These are phyloP conservation scores for Exophiala bonariae DNA, from an alignment of 2,329 filamentous ascomycete genomes.

Conservation along the genomic window DNA sequence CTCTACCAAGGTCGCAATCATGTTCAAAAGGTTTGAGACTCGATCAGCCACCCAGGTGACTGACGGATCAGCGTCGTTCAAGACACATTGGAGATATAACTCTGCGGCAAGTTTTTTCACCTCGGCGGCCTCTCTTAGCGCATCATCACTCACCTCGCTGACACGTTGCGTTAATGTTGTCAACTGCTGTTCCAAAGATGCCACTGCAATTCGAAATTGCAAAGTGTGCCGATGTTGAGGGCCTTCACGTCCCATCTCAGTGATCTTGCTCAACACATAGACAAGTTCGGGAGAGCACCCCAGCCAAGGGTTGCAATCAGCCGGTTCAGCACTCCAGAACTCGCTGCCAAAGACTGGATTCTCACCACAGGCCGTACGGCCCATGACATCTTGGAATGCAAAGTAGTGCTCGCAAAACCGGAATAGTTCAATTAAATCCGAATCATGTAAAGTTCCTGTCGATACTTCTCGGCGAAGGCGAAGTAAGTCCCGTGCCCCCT, in stretches of 20 bases:
- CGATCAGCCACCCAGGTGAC: conserved; percentile 5
- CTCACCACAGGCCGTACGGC: too few relatives aligned
- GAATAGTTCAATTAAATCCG: not conserved
- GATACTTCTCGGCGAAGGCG: conserved; percentile 35
- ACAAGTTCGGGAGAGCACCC: too few relatives aligned
- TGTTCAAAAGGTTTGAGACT: not conserved
- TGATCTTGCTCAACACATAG: too few relatives aligned
- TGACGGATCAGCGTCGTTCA: conserved; percentile 44
- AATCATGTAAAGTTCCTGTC: not conserved
- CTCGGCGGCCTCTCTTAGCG: conserved; percentile 40
- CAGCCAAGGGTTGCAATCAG: too few relatives aligned
- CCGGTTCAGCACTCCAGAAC: too few relatives aligned
- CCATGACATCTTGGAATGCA: too few relatives aligned
- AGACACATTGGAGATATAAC: conserved; percentile 48
- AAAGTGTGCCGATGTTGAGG: not conserved
- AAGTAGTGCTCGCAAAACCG: conserved; percentile 45
- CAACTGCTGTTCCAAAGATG: conserved; percentile 36
- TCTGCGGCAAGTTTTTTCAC: conserved; percentile 44
- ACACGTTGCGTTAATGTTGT: conserved; percentile 36
- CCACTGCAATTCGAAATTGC: conserved; percentile 35
- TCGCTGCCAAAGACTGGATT: too few relatives aligned
- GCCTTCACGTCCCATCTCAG: conserved; percentile 42
- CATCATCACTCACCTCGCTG: conserved; percentile 32
- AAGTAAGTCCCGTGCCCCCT: conserved; percentile 50
- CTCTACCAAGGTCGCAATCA: too few relatives aligned